Percentiles rank a stretch among this genome's conserved stretches.
These are phyloP conservation scores for Gossypium davidsonii DNA, from an alignment of 441 rosid genomes.

Conservation along the genomic window DNA sequence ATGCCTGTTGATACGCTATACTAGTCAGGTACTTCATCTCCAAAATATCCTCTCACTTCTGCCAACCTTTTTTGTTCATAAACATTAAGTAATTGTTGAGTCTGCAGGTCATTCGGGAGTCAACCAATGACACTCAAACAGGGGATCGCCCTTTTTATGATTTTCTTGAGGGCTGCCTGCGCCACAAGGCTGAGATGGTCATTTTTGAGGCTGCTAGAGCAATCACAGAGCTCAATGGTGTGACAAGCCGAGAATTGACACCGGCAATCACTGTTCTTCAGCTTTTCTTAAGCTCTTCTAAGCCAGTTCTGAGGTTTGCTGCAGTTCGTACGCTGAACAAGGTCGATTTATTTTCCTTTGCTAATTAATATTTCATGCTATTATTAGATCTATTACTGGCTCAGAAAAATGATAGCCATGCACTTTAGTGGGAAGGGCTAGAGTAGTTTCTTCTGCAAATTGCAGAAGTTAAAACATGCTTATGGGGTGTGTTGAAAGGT, in stretches of 20 bases:
- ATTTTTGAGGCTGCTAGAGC: constrained; percentile 98
- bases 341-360: constrained; percentile 33
- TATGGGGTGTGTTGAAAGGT: not conserved
- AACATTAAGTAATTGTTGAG: constrained; percentile 4
- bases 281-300: constrained; percentile 88
- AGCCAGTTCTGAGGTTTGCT: constrained; percentile 94
- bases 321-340: constrained; percentile 96
- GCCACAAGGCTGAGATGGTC: constrained; percentile 97
- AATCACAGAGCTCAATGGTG: constrained; percentile 89
- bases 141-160: constrained; percentile 98
- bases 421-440: not conserved
- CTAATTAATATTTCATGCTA: not conserved
- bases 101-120: constrained; percentile 76
- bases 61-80: not conserved
- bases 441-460: not conserved
- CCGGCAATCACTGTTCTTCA: constrained; percentile 98
- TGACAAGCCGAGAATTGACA: constrained; percentile 83
- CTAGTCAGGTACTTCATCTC: constrained; percentile 61
- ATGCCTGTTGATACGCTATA: constrained; percentile 88
- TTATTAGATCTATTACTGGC: not conserved
- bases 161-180: constrained; percentile 87
- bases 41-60: not conserved
- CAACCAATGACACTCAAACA: constrained; percentile 57
- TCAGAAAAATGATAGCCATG: not conserved
- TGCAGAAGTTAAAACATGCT: not conserved